Evolutionary conservation across 495 filamentous ascomycete genomes (phyloP).

Genomic region (Aspergillus incahuasiensis): DNA sequence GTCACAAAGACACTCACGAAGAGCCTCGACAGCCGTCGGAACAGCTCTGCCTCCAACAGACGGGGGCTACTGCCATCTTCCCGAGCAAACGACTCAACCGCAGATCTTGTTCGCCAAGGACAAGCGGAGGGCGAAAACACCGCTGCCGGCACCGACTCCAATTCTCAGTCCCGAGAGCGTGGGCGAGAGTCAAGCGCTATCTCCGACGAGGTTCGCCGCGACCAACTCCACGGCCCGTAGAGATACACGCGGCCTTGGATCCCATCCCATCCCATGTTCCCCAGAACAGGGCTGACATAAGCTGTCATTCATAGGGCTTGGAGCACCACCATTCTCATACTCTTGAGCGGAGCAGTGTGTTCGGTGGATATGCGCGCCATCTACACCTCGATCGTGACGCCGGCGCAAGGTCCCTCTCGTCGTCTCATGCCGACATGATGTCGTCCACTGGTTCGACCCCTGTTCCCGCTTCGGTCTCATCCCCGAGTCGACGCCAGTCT

Average conservation of each 20-base stretch:
- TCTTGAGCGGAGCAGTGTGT: neutral
- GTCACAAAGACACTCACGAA: conserved; percentile 77
- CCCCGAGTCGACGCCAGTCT: conserved; percentile 20
- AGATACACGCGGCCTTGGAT: conserved; percentile 8
- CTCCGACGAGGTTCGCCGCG: conserved; percentile 49
- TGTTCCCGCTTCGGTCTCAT: conserved; percentile 18
- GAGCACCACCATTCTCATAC: neutral
- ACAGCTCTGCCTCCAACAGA: conserved; percentile 62
- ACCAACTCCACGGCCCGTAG: conserved; percentile 45
- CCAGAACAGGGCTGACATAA: conserved; percentile 20
- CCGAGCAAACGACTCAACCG: conserved; percentile 32
- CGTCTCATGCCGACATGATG: neutral
- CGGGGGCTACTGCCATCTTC: conserved; percentile 48
- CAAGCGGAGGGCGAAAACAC: conserved; percentile 25
- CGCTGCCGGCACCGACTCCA: conserved; percentile 16
- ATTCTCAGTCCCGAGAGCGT: conserved; percentile 7
- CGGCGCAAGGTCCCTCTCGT: neutral
- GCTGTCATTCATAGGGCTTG: conserved; percentile 18
- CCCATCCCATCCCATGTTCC: conserved; percentile 1
- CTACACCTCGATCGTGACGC: neutral
- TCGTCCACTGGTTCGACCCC: neutral
- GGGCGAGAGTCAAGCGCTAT: conserved; percentile 34
- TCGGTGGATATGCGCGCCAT: conserved; percentile 3
- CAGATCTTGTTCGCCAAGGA: conserved; percentile 32
- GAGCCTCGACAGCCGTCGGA: conserved; percentile 84